phyloP scores from a whole-genome alignment of 139 green algal species.

The Penium margaritaceum region DNA sequence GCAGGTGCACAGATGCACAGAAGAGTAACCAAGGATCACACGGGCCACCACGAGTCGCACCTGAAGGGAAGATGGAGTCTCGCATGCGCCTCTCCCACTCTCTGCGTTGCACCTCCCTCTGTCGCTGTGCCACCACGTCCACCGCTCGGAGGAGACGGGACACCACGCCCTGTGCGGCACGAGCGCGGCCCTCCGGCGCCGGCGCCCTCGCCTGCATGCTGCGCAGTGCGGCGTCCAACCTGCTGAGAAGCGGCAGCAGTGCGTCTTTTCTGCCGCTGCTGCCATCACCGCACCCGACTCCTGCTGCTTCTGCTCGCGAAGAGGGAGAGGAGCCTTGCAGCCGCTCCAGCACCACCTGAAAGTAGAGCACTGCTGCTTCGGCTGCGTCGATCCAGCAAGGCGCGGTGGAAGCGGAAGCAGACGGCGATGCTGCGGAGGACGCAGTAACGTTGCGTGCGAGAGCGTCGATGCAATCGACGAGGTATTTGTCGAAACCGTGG shows the following conservation, averaged over 20 bases:
- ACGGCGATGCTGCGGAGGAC: not conserved
- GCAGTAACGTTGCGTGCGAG: not conserved
- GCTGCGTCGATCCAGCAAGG: not conserved
- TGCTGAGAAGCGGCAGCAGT: not conserved
- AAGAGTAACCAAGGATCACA: not conserved
- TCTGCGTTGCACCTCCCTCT: not conserved
- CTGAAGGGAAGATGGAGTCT: not conserved
- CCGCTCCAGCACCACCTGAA: not conserved
- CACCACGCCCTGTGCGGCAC: not conserved
- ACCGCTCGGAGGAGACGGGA: not conserved
- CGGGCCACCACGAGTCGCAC: not conserved
- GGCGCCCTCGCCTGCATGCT: constrained; percentile 24
- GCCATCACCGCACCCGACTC: not conserved
- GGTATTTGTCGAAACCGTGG: constrained; percentile 23
- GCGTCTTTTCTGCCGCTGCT: not conserved
- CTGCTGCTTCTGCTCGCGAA: no score
- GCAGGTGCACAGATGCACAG: not conserved
- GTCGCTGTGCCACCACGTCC: not conserved
- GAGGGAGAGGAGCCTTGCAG: no score
- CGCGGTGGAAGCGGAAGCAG: not conserved
- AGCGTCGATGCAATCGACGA: constrained; percentile 21
- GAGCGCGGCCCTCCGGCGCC: not conserved
- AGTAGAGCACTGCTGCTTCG: not conserved
- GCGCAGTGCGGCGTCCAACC: not conserved
- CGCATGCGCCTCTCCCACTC: not conserved